Evolutionary conservation across 305 asterid species (phyloP), one percentile per base, ranked within the genome.

Genomic region (Stenogyne calaminthoides): DNA sequence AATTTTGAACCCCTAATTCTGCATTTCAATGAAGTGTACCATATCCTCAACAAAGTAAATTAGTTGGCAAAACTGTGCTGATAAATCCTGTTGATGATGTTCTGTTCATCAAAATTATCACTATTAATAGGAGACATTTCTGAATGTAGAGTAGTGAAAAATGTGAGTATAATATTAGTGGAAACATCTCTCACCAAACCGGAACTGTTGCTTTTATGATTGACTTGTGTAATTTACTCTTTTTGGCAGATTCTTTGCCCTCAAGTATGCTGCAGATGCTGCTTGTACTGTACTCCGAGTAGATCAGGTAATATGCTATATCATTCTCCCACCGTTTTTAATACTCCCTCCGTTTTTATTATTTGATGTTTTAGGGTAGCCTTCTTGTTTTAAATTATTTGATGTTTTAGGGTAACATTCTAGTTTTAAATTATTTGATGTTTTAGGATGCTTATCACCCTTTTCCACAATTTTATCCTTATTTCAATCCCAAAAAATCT

Each of bases 221-320:
- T 69, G 44, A 76, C 59, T 37, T 32, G n/a, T 57, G 25, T 47
- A 34, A 72, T 60, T 57, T 39, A 15, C 68, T 42, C 49, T 44
- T 59, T 39, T 76, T 64, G 5, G 63, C 89, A 95, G 98, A 81
- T 81, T 84, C 54, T 95, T 89, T 70, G 98, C 98, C 68, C 90
- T 95, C 52, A 95, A 95, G 81, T 92, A 82, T 74, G 97, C 99
- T 64, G 94, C 96, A 51, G 98, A 92, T 85, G 99, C 98, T 73
- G 94, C 88, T 71, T 87, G 89, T 79, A 95, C 99, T 11, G 96
- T 95, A 77, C 86, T 95, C 72, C 96, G 97, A 19, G 99, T 95
- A 20, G 99, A 95, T 82, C 99, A 95, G 97, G 85, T 78, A 74
- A 65, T 25, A 9, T 49, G 6, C 71, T 4, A 36, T 19, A 46